A percentile compares a stretch with the other conserved stretches of the same genome.
Evolutionary conservation across 306 rosid species (phyloP).

Genomic region (Alnus glutinosa): DNA sequence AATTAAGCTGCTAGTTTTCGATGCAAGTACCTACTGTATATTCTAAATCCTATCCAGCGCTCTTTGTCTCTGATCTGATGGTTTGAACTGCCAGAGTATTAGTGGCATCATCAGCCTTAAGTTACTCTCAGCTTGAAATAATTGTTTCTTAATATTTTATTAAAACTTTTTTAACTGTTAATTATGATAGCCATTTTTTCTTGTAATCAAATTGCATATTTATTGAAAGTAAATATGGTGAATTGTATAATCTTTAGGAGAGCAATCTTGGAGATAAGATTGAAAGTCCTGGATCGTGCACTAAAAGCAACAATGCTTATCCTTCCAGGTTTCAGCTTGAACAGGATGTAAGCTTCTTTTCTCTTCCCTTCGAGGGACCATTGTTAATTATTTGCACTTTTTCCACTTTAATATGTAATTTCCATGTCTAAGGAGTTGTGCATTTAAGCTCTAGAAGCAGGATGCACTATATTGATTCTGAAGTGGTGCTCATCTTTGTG

Average conservation of each 20-base stretch:
- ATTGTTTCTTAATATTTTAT: background rate
- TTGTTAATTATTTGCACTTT: background rate
- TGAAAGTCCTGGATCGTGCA: conserved; percentile 29
- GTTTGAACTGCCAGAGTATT: background rate
- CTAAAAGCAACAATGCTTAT: conserved; percentile 32
- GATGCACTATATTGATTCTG: background rate
- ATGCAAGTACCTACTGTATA: background rate
- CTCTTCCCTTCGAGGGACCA: conserved; percentile 1
- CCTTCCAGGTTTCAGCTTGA: conserved; percentile 62
- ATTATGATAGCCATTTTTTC: background rate
- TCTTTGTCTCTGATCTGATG: background rate
- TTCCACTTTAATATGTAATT: background rate
- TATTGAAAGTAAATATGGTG: conserved; percentile 10
- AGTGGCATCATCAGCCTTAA: background rate
- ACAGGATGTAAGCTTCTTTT: conserved; percentile 61
- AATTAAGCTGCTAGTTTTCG: background rate
- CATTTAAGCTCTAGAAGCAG: conserved; percentile 1
- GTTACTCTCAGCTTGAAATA: background rate
- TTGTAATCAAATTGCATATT: background rate
- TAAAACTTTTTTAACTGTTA: background rate
- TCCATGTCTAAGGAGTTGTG: background rate
- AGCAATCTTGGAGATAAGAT: conserved; percentile 27
- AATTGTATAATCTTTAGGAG: conserved; percentile 41
- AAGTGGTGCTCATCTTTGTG: background rate
- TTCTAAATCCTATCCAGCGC: background rate